Conservation (phyloP, 1,139 yeast species). For the Hyphopichia khmerensis region DNA sequence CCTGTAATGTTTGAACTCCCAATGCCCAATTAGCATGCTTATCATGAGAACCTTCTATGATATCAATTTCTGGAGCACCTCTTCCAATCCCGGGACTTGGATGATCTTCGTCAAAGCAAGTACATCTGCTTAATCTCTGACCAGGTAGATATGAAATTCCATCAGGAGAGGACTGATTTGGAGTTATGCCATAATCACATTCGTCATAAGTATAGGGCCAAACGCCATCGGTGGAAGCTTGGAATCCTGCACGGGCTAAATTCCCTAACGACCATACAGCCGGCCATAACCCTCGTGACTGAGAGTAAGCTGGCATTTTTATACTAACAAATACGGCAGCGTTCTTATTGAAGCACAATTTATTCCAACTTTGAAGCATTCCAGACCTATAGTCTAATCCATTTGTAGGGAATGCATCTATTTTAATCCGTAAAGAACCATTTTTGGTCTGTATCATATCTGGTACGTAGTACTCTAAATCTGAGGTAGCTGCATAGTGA, state of each 20-base stretch:
- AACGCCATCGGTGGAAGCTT: slow-evolving; percentile 31
- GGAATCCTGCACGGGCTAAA: slow-evolving; percentile 29
- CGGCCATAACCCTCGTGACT: slow-evolving; percentile 30
- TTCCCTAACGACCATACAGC: slow-evolving; percentile 34
- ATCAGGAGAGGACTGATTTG: slow-evolving; percentile 30
- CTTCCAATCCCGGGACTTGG: slow-evolving; percentile 29
- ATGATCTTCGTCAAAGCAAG: slow-evolving; percentile 29
- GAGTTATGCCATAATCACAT: slow-evolving; percentile 30
- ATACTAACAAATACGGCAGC: slow-evolving; percentile 24
- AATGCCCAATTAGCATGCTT: slow-evolving; percentile 12
- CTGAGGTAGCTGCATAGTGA: slow-evolving; percentile 30
- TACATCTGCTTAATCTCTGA: slow-evolving; percentile 24
- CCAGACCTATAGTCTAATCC: slow-evolving; percentile 26
- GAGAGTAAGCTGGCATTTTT: slow-evolving; percentile 23
- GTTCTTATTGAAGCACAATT: slow-evolving; percentile 28
- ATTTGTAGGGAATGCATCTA: slow-evolving; percentile 25
- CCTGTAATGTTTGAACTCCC: slow-evolving; percentile 30
- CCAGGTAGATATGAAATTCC: slow-evolving; percentile 32
- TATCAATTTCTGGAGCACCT: slow-evolving; percentile 36
- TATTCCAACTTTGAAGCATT: slow-evolving; percentile 33
- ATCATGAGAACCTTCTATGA: slow-evolving; percentile 27
- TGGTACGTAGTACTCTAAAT: slow-evolving; percentile 32
- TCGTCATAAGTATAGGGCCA: slow-evolving; percentile 35
- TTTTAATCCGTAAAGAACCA: slow-evolving; percentile 20
- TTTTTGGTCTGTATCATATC: slow-evolving; percentile 26